Base-by-base conservation (phyloP, 805 yeast species). In the Priceomyces fermenticarens region DNA sequence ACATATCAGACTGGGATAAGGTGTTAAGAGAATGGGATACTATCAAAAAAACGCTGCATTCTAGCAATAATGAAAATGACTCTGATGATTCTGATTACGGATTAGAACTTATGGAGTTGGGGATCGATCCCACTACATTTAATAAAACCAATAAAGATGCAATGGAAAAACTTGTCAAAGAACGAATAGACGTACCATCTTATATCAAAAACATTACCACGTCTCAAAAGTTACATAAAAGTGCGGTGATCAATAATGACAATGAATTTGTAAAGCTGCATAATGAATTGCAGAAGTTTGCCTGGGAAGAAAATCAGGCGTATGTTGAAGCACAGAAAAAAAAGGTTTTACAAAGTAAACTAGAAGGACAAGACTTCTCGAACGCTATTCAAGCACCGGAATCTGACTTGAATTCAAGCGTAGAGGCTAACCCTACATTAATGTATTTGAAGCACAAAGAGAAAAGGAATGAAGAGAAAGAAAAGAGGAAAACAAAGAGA, bases 141-240 rank as follows among this genome's bases (percentile, higher is more conserved):
- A 46, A 44, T 17, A 47, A 43, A 12, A 53, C 53, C 33, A 46
- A 57, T 35, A 67, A 67, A 49, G 64, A 63, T 49, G 58, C 63
- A 36, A 45, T 61, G 55, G 65, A 73, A 57, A 55, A 67, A 64
- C 39, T 76, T 7, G 73, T 85, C 0, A 63, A 96, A 36, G 78
- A 85, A 26, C 57, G 90, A 40, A 85, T 81, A 45, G 96, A 88
- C 54, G 79, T 79, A 30, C 95, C 96, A 1, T 47, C n/a, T 60
- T 78, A 46, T 79, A 88, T 67, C 53, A 78, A 51, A 65, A 78
- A 54, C 72, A 81, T 50, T 26, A 38, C 55, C 53, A 47, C 35
- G 52, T 54, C 16, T 48, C 59, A 35, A 20, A 51, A 52, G 15
- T 61, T 62, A 43, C 55, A 59, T 4, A 50, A 53, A 1, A 51